Evolutionary conservation across 2,329 filamentous ascomycete genomes (phyloP).

Genomic region (Pseudogymnoascus sp.): DNA sequence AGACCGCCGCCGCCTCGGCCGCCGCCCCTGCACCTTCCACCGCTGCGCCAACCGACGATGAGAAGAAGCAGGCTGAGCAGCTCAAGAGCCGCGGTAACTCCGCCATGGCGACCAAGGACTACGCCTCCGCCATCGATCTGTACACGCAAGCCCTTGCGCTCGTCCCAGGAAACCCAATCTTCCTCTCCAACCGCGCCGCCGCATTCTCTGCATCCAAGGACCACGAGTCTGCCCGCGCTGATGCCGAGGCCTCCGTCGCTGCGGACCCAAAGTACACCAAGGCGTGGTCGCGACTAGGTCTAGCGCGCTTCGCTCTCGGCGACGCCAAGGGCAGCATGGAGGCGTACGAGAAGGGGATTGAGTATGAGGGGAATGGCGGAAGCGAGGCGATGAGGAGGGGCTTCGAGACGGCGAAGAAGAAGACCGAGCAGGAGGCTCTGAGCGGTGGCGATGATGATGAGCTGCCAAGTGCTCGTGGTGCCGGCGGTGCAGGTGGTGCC

Average conservation of each 20-base stretch:
- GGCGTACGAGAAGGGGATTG: slow-evolving; percentile 87
- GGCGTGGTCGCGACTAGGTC: slow-evolving; percentile 88
- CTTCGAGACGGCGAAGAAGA: slow-evolving; percentile 83
- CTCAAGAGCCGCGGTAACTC: slow-evolving; percentile 89
- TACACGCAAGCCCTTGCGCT: slow-evolving; percentile 83
- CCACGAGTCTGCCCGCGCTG: slow-evolving; percentile 74
- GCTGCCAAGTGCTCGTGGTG: slow-evolving; percentile 43
- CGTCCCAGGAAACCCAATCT: slow-evolving; percentile 83
- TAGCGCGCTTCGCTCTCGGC: slow-evolving; percentile 84
- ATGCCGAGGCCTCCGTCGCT: slow-evolving; percentile 84
- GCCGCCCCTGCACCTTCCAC: slow-evolving; percentile 34
- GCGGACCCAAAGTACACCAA: slow-evolving; percentile 93
- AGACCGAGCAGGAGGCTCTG: slow-evolving; percentile 70
- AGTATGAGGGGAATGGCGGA: slow-evolving; percentile 87
- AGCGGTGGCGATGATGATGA: slow-evolving; percentile 41
- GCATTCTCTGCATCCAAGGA: slow-evolving; percentile 80
- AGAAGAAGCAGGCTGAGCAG: slow-evolving; percentile 75
- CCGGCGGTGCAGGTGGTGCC: slow-evolving; percentile 39
- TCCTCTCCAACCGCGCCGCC: slow-evolving; percentile 93
- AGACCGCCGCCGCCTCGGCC: slow-evolving; percentile 36
- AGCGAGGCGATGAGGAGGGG: slow-evolving; percentile 98
- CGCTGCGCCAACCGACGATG: slow-evolving; percentile 36
- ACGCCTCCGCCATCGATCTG: slow-evolving; percentile 69
- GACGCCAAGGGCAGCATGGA: slow-evolving; percentile 91
- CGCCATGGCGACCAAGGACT: slow-evolving; percentile 93